A percentile compares a stretch with the other conserved stretches of the same genome.
phyloP scores from a whole-genome alignment of 169 alveolate genomes.

The Amoebophrya sp. region DNA sequence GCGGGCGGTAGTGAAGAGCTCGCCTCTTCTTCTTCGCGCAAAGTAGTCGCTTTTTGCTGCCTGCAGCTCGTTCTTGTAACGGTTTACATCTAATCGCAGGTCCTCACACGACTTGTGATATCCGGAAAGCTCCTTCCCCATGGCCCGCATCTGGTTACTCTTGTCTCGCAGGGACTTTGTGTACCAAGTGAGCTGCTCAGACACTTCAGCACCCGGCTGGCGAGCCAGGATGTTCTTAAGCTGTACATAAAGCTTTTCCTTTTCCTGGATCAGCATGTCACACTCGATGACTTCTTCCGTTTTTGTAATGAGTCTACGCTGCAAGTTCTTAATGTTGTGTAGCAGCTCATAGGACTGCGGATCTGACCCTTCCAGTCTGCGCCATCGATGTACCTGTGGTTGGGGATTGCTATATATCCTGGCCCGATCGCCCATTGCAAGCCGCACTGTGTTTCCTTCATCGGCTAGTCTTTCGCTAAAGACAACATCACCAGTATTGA shows the following conservation, averaged over 20 bases:
- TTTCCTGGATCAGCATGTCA: conserved; percentile 77
- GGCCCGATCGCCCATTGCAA: no score
- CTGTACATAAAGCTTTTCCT: conserved; percentile 80
- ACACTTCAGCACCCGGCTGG: conserved; percentile 75
- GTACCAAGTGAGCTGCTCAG: conserved; percentile 57
- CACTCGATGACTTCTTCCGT: conserved; percentile 76
- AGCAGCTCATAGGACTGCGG: conserved; percentile 79
- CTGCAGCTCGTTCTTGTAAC: neutral
- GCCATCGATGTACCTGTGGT: conserved; percentile 77
- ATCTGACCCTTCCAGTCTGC: conserved; percentile 80
- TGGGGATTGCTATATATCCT: no score
- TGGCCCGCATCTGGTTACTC: conserved; percentile 63
- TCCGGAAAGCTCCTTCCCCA: conserved; percentile 66
- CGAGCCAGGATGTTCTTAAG: conserved; percentile 77
- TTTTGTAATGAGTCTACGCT: conserved; percentile 81
- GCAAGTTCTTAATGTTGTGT: conserved; percentile 69
- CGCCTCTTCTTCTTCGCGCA: neutral
- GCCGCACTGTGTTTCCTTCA: no score
- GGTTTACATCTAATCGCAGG: neutral
- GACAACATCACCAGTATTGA: no score
- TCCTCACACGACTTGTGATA: conserved; percentile 47
- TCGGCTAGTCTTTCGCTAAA: no score
- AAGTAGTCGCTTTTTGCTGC: neutral
- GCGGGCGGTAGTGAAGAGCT: no score
- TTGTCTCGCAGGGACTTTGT: conserved; percentile 57